Evolutionary conservation across 148 eudicot species (phyloP).

Genomic region (Vaccinium macrocarpon): DNA sequence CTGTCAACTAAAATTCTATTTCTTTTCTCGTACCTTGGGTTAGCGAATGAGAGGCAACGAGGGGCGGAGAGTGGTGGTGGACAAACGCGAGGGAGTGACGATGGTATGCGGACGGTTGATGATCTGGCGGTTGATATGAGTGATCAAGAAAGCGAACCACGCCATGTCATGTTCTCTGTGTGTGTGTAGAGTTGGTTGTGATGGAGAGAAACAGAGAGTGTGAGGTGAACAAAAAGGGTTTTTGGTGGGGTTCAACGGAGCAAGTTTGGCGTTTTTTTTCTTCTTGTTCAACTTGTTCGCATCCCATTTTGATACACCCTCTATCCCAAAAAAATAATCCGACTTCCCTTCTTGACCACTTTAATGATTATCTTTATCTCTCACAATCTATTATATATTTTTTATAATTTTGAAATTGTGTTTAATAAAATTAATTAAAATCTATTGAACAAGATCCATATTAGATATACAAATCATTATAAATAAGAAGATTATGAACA

Average conservation of each 20-base stretch:
- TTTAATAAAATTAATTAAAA: too few species aligned
- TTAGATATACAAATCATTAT: too few species aligned
- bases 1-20: background rate
- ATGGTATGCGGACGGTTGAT: slow-evolving; percentile 43
- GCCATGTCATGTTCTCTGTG: slow-evolving; percentile 55
- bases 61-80: slow-evolving; percentile 51
- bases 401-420: too few species aligned
- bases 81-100: slow-evolving; percentile 38
- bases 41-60: slow-evolving; percentile 51
- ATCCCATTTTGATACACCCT: too few species aligned
- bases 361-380: too few species aligned
- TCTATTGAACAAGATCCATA: too few species aligned
- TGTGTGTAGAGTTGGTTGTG: background rate
- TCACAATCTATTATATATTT: too few species aligned
- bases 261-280: too few species aligned
- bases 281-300: too few species aligned
- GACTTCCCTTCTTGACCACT: too few species aligned
- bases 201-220: background rate
- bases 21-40: slow-evolving; percentile 41
- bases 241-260: slow-evolving; percentile 17
- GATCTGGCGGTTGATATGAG: slow-evolving; percentile 52
- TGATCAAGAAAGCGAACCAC: slow-evolving; percentile 59
- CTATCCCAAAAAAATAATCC: too few species aligned
- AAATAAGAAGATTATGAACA: too few species aligned
- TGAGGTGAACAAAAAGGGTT: background rate